Evolutionary conservation across 192 early-diverging fungal species (phyloP).

Genomic region (Coemansia javaensis): DNA sequence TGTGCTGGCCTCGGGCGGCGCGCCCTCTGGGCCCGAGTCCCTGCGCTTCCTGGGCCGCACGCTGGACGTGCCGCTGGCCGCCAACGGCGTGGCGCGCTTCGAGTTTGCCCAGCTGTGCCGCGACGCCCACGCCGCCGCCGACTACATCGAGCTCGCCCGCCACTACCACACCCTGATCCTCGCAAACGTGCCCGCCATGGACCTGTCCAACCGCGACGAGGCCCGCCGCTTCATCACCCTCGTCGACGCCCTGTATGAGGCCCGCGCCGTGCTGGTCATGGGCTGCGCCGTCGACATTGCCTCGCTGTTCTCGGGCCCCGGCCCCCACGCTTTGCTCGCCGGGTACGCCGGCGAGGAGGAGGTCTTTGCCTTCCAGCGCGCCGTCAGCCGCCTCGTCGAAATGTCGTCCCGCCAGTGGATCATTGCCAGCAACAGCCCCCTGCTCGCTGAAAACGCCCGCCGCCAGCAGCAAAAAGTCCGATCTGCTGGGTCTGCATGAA

Average conservation of each 20-base stretch:
- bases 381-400: slow-evolving; percentile 84
- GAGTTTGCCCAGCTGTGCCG: slow-evolving; percentile 77
- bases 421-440: slow-evolving; percentile 20
- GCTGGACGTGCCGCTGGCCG: slow-evolving; percentile 61
- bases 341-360: slow-evolving; percentile 75
- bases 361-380: slow-evolving; percentile 92
- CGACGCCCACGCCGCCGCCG: slow-evolving; percentile 71
- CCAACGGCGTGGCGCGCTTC: slow-evolving; percentile 65
- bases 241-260: slow-evolving; percentile 90
- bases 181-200: slow-evolving; percentile 70
- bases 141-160: slow-evolving; percentile 82
- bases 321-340: slow-evolving; percentile 33
- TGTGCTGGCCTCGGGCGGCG: slow-evolving; percentile 22
- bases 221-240: slow-evolving; percentile 91
- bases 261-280: slow-evolving; percentile 65
- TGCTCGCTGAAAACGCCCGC: slow-evolving; percentile 32
- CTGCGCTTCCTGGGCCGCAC: slow-evolving; percentile 74
- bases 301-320: slow-evolving; percentile 68
- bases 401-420: slow-evolving; percentile 85
- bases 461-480: slow-evolving; percentile 9
- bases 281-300: slow-evolving; percentile 63
- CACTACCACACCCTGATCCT: slow-evolving; percentile 73
- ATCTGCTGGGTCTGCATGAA: too few species aligned
- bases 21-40: slow-evolving; percentile 5
- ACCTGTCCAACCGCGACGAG: slow-evolving; percentile 68